phyloP scores from a whole-genome alignment of 192 early-diverging fungal genomes.

The Helicostylum pulchrum region DNA sequence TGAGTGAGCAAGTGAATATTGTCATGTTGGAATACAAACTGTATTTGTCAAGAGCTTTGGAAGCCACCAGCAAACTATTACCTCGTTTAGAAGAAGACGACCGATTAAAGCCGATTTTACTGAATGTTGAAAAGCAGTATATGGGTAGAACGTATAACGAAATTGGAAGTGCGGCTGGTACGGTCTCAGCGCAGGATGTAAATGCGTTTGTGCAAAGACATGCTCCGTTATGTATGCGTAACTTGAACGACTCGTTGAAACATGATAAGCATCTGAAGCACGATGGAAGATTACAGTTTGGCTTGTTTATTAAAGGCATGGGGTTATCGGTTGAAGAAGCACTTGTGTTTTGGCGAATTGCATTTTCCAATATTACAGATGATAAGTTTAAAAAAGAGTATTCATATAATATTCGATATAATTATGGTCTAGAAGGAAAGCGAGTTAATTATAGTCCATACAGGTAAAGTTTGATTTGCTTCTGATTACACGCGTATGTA shows the following conservation, averaged over 20 bases:
- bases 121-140: conserved; percentile 82
- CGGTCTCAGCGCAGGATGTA: conserved; percentile 51
- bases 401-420: conserved; percentile 93
- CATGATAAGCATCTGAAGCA: conserved; percentile 83
- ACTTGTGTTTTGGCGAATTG: conserved; percentile 85
- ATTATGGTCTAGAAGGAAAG: conserved; percentile 93
- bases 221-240: conserved; percentile 93
- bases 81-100: conserved; percentile 91
- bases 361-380: conserved; percentile 76
- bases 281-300: conserved; percentile 84
- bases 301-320: conserved; percentile 93
- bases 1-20: conserved; percentile 65
- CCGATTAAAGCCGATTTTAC: conserved; percentile 82
- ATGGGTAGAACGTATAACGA: conserved; percentile 61
- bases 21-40: conserved; percentile 74
- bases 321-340: conserved; percentile 88
- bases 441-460: conserved; percentile 77
- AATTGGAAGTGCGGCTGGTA: conserved; percentile 24
- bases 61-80: conserved; percentile 48
- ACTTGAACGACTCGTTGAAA: conserved; percentile 69
- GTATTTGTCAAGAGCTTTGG: conserved; percentile 48
- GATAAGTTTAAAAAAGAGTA: conserved; percentile 93
- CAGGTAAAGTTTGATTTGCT: conserved; percentile 40
- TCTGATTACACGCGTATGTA: neutral
- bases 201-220: conserved; percentile 62